Evolutionary conservation across 1,284 basidiomycete genomes (phyloP).

Genomic region (Sporisorium reilianum): DNA sequence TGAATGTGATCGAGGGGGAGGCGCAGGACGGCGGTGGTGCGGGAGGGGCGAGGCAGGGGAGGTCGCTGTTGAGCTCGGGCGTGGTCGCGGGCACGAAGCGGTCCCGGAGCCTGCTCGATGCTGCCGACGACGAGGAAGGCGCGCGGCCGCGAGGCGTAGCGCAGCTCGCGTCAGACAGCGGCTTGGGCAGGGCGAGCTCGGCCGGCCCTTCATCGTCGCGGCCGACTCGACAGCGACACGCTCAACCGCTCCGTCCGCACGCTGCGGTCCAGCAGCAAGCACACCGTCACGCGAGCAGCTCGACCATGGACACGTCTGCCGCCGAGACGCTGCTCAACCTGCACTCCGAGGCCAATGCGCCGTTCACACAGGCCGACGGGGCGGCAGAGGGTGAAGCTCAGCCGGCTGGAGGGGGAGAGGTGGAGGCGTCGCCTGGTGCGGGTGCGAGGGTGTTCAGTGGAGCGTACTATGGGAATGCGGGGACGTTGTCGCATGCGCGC

Average conservation of each 20-base stretch:
- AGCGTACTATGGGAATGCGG: constrained; percentile 8
- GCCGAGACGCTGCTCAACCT: constrained; percentile 48
- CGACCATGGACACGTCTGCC: constrained; percentile 36
- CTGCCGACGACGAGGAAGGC: constrained; percentile 5
- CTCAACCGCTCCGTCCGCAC: not conserved
- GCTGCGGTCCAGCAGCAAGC: not conserved
- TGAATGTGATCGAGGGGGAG: constrained; percentile 49
- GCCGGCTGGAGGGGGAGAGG: not conserved
- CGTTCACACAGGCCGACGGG: not conserved
- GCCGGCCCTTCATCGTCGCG: constrained; percentile 12
- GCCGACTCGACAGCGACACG: too few relatives aligned
- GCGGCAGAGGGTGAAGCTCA: not conserved
- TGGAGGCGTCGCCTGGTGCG: constrained; percentile 12
- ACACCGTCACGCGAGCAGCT: constrained; percentile 10
- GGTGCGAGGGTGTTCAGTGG: constrained; percentile 2
- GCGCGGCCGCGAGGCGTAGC: constrained; percentile 8
- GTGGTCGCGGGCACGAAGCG: constrained; percentile 33
- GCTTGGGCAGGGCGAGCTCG: constrained; percentile 8
- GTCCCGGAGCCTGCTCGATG: constrained; percentile 31
- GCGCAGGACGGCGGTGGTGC: not conserved
- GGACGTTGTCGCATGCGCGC: not conserved
- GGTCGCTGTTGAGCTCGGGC: constrained; percentile 23
- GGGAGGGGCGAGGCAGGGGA: constrained; percentile 8
- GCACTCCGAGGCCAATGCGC: constrained; percentile 26
- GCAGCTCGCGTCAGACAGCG: constrained; percentile 10